These are phyloP conservation scores for Cyberlindnera japonica DNA, from an alignment of 805 yeast genomes.

Conservation along the genomic window DNA sequence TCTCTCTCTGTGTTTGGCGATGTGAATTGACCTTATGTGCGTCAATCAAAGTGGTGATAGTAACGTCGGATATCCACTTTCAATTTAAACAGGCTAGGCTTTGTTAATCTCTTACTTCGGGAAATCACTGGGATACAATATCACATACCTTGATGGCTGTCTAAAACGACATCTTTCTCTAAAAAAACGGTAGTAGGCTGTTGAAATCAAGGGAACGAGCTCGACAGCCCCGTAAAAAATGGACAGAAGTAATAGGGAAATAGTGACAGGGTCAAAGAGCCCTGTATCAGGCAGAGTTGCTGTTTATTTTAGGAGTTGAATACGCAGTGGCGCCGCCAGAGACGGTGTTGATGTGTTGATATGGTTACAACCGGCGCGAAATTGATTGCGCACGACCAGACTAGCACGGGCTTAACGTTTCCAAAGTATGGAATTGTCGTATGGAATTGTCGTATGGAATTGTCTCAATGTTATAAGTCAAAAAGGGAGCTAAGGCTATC, in stretches of 20 bases:
- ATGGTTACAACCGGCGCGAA: too few relatives aligned
- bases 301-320: not conserved
- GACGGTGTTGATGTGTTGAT: too few relatives aligned
- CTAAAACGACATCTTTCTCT: constrained; percentile 20
- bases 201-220: not conserved
- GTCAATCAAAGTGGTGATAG: constrained; percentile 10
- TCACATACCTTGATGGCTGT: constrained; percentile 10
- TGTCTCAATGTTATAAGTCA: too few relatives aligned
- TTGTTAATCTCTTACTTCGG: not conserved
- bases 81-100: constrained; percentile 7
- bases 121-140: not conserved
- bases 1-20: constrained; percentile 7
- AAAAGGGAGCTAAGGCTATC: too few relatives aligned
- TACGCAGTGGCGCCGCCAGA: not conserved
- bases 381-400: too few relatives aligned
- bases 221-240: not conserved
- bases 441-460: too few relatives aligned
- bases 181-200: not conserved
- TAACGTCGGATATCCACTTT: constrained; percentile 5
- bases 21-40: constrained; percentile 13
- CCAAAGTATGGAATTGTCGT: too few relatives aligned
- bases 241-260: constrained; percentile 13
- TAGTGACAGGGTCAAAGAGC: not conserved
- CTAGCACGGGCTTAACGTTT: too few relatives aligned
- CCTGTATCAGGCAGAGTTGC: too few relatives aligned